Evolutionary conservation across 75 land plant species (phyloP).

Genomic region (Azolla pinnata): DNA sequence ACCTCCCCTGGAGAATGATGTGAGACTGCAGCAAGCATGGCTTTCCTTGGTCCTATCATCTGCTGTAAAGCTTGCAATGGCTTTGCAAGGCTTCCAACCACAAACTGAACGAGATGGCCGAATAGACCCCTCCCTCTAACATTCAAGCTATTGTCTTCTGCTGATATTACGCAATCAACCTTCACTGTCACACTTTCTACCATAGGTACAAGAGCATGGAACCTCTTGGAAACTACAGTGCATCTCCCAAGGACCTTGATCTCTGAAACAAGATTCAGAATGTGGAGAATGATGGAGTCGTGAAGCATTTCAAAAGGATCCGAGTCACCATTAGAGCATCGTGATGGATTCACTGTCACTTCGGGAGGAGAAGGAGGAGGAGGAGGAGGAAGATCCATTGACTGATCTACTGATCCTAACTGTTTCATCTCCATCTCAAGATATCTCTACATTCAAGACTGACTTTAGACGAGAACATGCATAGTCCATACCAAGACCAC

Average conservation of each 20-base stretch:
- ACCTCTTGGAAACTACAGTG: conserved; percentile 26
- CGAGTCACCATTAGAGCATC: too few relatives aligned
- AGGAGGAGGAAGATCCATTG: too few relatives aligned
- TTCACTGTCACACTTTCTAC: conserved; percentile 25
- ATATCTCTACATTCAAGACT: too few relatives aligned
- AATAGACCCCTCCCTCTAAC: conserved; percentile 23
- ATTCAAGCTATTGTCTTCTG: conserved; percentile 10
- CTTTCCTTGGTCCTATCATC: conserved; percentile 36
- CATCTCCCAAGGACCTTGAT: conserved; percentile 21
- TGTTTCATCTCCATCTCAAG: too few relatives aligned
- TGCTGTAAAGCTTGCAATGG: conserved; percentile 44
- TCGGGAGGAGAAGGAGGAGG: too few relatives aligned
- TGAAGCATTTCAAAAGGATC: conserved; percentile 23
- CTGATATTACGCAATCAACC: conserved; percentile 30
- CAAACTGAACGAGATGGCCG: conserved; percentile 30
- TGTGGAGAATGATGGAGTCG: conserved; percentile 18
- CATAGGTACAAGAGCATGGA: conserved; percentile 10
- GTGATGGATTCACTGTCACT: too few relatives aligned
- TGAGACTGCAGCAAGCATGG: conserved; percentile 38
- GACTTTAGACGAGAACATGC: too few relatives aligned
- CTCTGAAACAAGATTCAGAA: conserved; percentile 18
- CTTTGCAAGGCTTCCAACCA: conserved; percentile 34
- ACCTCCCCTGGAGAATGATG: conserved; percentile 56
- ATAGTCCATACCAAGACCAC: too few relatives aligned
- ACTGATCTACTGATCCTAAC: too few relatives aligned